These are phyloP conservation scores for Pholiota conissans DNA, from an alignment of 768 basidiomycete species.

Conservation along the genomic window DNA sequence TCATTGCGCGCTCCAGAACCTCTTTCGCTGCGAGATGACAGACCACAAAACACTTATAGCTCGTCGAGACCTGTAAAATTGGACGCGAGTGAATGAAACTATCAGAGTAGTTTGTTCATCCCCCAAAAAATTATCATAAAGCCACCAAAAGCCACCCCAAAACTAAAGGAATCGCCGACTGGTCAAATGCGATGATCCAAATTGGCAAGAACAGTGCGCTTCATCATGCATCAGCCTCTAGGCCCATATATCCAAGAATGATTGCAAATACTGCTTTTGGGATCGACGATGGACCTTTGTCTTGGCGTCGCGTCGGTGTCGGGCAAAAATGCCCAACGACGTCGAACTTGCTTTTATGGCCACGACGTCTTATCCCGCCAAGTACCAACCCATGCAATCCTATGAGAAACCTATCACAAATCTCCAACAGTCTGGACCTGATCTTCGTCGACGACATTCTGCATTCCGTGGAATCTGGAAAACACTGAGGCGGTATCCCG, in stretches of 20 bases:
- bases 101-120: too few species aligned
- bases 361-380: too few species aligned
- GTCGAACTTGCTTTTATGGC: too few species aligned
- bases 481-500: not conserved
- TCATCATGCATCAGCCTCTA: not conserved
- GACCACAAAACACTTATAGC: not conserved
- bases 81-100: not conserved
- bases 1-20: not conserved
- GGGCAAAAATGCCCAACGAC: too few species aligned
- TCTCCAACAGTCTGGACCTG: not conserved
- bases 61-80: not conserved
- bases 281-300: too few species aligned
- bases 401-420: too few species aligned
- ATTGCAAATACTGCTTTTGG: not conserved
- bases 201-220: not conserved
- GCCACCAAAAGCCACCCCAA: not conserved
- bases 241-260: not conserved
- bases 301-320: not conserved
- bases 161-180: not conserved
- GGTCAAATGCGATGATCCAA: too few species aligned
- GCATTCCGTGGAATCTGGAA: not conserved
- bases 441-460: not conserved
- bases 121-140: not conserved
- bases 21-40: not conserved
- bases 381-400: too few species aligned